phyloP scores from a whole-genome alignment of 106 monocot species.

The Agapanthus africanus region DNA sequence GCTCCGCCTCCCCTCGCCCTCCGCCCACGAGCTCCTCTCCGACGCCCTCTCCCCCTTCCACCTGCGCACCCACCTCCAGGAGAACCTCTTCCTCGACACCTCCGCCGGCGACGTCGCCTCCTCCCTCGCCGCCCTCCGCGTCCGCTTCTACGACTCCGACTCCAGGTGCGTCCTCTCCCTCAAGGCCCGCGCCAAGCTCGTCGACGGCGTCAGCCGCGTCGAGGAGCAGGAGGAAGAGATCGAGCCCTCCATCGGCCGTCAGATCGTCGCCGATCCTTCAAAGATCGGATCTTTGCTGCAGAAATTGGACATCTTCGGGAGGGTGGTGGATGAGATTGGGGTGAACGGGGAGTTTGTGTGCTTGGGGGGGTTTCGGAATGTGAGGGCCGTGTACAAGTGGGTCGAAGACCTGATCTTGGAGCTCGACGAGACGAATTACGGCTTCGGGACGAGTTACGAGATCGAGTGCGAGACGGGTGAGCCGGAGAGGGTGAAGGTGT shows the following conservation, averaged over 20 bases:
- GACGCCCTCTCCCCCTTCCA: constrained; percentile 56
- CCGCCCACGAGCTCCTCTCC: constrained; percentile 70
- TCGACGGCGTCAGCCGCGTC: constrained; percentile 77
- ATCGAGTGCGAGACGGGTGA: constrained; percentile 83
- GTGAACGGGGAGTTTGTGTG: constrained; percentile 37
- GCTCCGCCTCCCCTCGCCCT: constrained; percentile 72
- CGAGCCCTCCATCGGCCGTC: constrained; percentile 49
- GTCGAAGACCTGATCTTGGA: constrained; percentile 67
- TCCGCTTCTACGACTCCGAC: constrained; percentile 83
- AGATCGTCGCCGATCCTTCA: constrained; percentile 45
- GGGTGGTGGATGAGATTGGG: constrained; percentile 40
- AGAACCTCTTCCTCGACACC: constrained; percentile 91
- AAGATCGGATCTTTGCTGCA: constrained; percentile 23
- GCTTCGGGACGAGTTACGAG: constrained; percentile 88
- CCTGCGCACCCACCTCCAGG: constrained; percentile 75
- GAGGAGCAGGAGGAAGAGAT: constrained; percentile 95
- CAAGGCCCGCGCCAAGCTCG: constrained; percentile 58
- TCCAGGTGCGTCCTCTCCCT: constrained; percentile 78
- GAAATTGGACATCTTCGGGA: constrained; percentile 43
- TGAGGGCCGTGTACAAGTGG: constrained; percentile 79
- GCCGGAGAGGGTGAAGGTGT: constrained; percentile 68
- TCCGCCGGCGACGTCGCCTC: constrained; percentile 48
- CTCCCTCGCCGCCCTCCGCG: constrained; percentile 50
- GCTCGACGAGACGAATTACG: constrained; percentile 85
- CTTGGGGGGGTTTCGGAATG: constrained; percentile 88